These are phyloP conservation scores for Globisporangium spiculum DNA, from an alignment of 352 stramenopile genomes.

Conservation along the genomic window DNA sequence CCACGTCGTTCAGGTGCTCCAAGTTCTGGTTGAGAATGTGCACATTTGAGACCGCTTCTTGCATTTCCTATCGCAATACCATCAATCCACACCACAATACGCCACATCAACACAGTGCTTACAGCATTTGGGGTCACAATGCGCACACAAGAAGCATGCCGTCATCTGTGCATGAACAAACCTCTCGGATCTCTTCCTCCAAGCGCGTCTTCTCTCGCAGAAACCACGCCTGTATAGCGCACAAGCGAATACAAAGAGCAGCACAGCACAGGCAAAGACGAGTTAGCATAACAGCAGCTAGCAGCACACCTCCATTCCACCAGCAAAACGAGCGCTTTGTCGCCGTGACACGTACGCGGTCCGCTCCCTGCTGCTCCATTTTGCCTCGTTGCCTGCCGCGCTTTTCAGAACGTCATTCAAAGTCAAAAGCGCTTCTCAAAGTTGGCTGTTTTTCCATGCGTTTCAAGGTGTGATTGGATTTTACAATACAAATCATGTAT, in stretches of 20 bases:
- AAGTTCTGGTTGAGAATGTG: slow-evolving; percentile 81
- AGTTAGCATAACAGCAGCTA: background rate
- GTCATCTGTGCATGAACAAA: slow-evolving; percentile 11
- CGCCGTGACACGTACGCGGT: slow-evolving; percentile 3
- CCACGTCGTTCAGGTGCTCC: slow-evolving; percentile 80
- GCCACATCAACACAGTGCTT: no score
- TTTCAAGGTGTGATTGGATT: background rate
- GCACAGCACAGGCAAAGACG: background rate
- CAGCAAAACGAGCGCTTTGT: background rate
- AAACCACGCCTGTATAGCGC: slow-evolving; percentile 52
- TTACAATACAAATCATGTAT: background rate
- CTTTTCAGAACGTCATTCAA: slow-evolving; percentile 6
- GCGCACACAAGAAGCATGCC: background rate
- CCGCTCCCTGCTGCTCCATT: slow-evolving; percentile 12
- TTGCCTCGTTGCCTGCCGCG: background rate
- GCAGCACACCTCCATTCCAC: background rate
- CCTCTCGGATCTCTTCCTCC: slow-evolving; percentile 73
- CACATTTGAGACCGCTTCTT: slow-evolving; percentile 78
- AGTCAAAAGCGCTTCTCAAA: background rate
- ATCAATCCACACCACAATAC: no score
- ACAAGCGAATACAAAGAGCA: background rate
- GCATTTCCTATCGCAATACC: slow-evolving; percentile 49
- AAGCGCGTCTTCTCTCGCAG: slow-evolving; percentile 62
- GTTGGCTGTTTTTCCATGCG: background rate
- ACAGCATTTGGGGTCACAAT: no score